These are phyloP conservation scores for Chloris gayana DNA, from an alignment of 176 grass and related monocot genomes.

Conservation along the genomic window DNA sequence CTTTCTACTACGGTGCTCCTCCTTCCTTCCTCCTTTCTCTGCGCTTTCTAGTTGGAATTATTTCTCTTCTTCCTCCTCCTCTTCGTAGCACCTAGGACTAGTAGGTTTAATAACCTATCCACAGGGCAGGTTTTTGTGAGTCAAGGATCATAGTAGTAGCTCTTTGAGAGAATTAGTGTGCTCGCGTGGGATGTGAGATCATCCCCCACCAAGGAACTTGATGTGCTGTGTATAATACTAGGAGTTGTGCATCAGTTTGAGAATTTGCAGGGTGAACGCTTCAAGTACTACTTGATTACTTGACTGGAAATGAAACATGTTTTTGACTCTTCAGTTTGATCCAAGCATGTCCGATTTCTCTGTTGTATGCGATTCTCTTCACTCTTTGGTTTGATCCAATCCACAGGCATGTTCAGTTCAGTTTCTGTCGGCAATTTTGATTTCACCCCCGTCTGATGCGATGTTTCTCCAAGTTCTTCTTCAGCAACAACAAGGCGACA, in stretches of 20 bases:
- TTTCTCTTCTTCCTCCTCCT: neutral
- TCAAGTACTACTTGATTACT: neutral
- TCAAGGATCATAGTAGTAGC: neutral
- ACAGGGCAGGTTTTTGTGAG: conserved; percentile 23
- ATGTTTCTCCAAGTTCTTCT: neutral
- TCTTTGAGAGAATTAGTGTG: neutral
- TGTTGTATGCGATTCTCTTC: neutral
- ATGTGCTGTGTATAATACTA: neutral
- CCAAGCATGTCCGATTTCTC: neutral
- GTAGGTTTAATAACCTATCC: conserved; percentile 28
- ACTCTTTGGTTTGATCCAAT: neutral
- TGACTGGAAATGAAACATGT: neutral
- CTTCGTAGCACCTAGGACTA: neutral
- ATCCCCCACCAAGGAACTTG: neutral
- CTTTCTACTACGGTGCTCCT: neutral
- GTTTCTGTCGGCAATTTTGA: neutral
- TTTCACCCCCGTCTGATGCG: no score
- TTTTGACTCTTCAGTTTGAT: neutral
- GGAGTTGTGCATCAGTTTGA: neutral
- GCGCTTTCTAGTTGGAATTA: neutral
- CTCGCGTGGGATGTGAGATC: neutral
- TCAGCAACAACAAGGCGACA: neutral
- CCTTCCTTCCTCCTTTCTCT: neutral
- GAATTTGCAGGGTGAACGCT: neutral
- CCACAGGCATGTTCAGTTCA: neutral